phyloP scores from a whole-genome alignment of 306 rosid genomes.

The Dalbergia cochinchinensis region DNA sequence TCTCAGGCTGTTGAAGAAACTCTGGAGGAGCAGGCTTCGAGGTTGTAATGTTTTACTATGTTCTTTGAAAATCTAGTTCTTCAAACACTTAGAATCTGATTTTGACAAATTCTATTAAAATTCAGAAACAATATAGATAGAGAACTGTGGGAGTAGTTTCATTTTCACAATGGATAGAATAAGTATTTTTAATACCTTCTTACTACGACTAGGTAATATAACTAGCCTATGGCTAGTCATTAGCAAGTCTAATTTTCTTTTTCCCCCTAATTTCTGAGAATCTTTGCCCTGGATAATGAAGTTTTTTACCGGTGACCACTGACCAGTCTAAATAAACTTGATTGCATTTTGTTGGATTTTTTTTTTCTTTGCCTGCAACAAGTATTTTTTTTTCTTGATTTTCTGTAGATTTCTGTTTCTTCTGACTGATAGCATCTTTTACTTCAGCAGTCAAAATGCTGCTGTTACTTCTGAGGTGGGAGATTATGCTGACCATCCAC shows the following conservation, averaged over 20 bases:
- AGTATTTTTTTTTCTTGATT: constrained; percentile 36
- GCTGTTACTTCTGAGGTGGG: constrained; percentile 62
- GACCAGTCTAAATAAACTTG: not conserved
- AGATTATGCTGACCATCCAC: constrained; percentile 72
- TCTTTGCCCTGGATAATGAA: constrained; percentile 14
- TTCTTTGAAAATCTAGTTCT: constrained; percentile 26
- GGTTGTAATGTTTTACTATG: constrained; percentile 60
- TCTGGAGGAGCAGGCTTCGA: constrained; percentile 69
- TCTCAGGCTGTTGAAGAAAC: constrained; percentile 78
- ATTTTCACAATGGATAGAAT: constrained; percentile 20
- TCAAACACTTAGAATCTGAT: constrained; percentile 21
- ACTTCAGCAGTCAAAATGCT: constrained; percentile 66
- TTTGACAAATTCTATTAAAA: not conserved
- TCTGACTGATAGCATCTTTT: constrained; percentile 32
- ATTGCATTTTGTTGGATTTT: not conserved
- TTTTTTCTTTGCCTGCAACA: constrained; percentile 12
- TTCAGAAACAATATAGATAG: constrained; percentile 30
- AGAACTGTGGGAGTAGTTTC: not conserved
- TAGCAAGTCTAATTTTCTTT: not conserved
- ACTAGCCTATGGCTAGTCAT: constrained; percentile 12
- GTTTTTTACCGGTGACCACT: not conserved
- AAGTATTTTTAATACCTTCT: not conserved
- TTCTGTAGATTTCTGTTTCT: not conserved
- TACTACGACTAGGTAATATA: not conserved
- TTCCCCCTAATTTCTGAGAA: not conserved